phyloP scores from a whole-genome alignment of 2,329 filamentous ascomycete genomes.

The Cytospora leucostoma region DNA sequence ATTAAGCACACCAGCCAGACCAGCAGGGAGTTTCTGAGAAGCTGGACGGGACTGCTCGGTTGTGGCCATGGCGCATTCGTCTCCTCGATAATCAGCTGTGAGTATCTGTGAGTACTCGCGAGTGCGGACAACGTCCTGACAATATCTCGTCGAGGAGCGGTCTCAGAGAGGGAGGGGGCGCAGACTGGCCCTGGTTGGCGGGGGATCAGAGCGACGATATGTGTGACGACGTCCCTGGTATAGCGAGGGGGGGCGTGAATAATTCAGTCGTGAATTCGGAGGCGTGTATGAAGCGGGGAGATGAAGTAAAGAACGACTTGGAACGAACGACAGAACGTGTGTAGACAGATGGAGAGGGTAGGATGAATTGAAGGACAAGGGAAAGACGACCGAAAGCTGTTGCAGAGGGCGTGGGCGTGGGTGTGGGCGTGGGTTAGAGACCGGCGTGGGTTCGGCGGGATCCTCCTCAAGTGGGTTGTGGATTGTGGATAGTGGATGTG shows the following conservation, averaged over 20 bases:
- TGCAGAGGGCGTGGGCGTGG: not conserved
- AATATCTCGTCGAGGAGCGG: not conserved
- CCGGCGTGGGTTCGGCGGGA: constrained; percentile 22
- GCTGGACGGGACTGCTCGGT: constrained; percentile 44
- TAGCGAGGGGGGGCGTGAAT: not conserved
- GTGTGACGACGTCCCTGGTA: not conserved
- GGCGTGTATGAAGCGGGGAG: constrained; percentile 7
- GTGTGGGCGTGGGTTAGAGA: not conserved
- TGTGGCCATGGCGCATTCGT: constrained; percentile 31
- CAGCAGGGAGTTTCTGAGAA: constrained; percentile 50
- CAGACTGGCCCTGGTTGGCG: not conserved
- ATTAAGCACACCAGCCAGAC: constrained; percentile 54
- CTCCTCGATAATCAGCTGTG: not conserved
- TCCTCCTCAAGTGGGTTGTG: constrained; percentile 1
- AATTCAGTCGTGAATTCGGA: not conserved
- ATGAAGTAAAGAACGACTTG: constrained; percentile 18
- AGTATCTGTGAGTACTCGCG: constrained; percentile 7
- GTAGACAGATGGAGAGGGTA: constrained; percentile 14
- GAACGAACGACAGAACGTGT: constrained; percentile 17
- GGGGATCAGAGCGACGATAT: not conserved
- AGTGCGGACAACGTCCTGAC: not conserved
- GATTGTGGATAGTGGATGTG: not conserved
- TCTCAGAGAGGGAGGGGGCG: not conserved
- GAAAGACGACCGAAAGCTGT: not conserved
- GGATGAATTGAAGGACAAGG: constrained; percentile 16